phyloP scores from a whole-genome alignment of 495 filamentous ascomycete genomes.

The Annulohypoxylon bovei region DNA sequence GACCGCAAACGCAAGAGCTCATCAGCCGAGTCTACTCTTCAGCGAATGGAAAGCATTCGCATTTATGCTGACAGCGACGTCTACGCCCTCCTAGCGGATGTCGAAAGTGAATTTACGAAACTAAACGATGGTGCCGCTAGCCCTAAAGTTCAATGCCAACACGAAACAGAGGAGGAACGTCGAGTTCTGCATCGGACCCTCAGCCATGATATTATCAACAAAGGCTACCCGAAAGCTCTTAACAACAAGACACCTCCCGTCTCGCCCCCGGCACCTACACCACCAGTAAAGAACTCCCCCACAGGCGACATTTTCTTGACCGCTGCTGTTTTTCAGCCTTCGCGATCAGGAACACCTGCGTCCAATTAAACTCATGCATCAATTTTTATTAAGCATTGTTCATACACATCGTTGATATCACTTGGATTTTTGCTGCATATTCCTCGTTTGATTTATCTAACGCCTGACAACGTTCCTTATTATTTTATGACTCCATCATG shows the following conservation, averaged over 20 bases:
- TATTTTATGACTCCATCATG: constrained; percentile 30
- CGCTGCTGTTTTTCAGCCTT: constrained; percentile 55
- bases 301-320: constrained; percentile 54
- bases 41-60: constrained; percentile 69
- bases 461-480: constrained; percentile 30
- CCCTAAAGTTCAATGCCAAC: constrained; percentile 16
- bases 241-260: constrained; percentile 31
- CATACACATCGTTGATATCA: constrained; percentile 4
- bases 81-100: constrained; percentile 68
- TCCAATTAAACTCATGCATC: constrained; percentile 11
- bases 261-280: constrained; percentile 42
- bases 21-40: constrained; percentile 41
- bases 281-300: constrained; percentile 44
- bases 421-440: constrained; percentile 7
- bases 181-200: constrained; percentile 49
- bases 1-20: constrained; percentile 36
- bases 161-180: constrained; percentile 41
- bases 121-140: constrained; percentile 51
- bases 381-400: neutral
- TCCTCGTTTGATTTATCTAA: constrained; percentile 20
- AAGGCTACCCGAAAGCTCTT: constrained; percentile 38
- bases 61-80: constrained; percentile 74
- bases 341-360: constrained; percentile 20
- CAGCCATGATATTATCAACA: constrained; percentile 54
- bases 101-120: constrained; percentile 67